A percentile compares a stretch with the other conserved stretches of the same genome.
Conservation (phyloP, 2,329 filamentous ascomycete species). For the Diaporthe velutina region DNA sequence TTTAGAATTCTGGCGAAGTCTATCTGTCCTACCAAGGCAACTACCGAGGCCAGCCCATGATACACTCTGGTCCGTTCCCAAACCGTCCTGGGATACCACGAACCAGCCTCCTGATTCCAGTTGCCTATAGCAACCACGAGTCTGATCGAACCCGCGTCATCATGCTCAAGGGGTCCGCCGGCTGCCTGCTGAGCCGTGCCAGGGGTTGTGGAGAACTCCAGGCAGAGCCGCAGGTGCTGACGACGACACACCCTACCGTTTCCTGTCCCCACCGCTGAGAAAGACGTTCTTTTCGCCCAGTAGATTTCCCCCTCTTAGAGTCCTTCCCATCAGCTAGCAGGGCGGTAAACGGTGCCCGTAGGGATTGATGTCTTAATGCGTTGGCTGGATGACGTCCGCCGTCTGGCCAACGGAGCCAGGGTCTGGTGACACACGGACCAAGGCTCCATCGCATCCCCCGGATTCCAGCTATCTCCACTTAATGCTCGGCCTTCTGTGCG, state of each 20-base stretch:
- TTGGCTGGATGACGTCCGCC: conserved; percentile 14
- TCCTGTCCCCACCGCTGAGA: conserved; percentile 38
- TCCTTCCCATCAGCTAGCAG: conserved; percentile 41
- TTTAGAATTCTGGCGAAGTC: conserved; percentile 16
- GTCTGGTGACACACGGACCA: conserved; percentile 22
- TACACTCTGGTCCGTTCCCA: conserved; percentile 21
- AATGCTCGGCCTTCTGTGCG: conserved; percentile 61
- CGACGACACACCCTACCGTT: conserved; percentile 32
- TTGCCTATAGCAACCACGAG: conserved; percentile 2
- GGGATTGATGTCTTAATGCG: conserved; percentile 26
- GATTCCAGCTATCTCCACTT: conserved; percentile 33
- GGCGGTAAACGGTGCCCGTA: conserved; percentile 37
- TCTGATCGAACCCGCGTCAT: conserved; percentile 24
- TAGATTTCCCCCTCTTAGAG: conserved; percentile 36
- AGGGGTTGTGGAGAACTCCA: neutral
- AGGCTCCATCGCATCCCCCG: conserved; percentile 25
- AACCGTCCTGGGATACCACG: conserved; percentile 22
- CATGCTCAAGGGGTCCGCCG: conserved; percentile 12
- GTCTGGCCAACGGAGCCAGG: conserved; percentile 22
- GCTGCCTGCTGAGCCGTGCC: conserved; percentile 28
- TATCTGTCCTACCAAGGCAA: neutral
- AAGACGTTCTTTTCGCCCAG: conserved; percentile 36
- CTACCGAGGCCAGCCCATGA: neutral
- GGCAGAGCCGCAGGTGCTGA: conserved; percentile 33
- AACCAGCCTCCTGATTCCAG: conserved; percentile 11